Evolutionary conservation across 1,284 basidiomycete genomes (phyloP), one percentile per base, ranked within the genome.

Genomic region (Microbotryum intermedium): DNA sequence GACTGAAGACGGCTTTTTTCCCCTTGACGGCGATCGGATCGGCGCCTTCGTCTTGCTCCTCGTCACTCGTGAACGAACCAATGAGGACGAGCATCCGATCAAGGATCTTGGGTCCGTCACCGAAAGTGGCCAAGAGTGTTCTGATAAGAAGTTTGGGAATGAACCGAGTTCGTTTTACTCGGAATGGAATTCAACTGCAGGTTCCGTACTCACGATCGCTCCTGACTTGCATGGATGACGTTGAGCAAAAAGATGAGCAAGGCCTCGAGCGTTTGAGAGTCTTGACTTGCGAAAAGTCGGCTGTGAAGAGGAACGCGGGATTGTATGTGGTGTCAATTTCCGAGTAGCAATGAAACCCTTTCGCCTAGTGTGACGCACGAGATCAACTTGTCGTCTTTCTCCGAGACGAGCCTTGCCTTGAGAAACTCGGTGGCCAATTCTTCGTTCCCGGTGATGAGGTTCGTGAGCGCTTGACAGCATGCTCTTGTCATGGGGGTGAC

Each of bases 221-320:
- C 50, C 2, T 23, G 46, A 26, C 20, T 51, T 43, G 52, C 55
- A 23, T 59, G 50, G 7, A 60, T 53, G 16, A 60, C 55, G 50
- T 68, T 68, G 42, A 65, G 55, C 1, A 68, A n/a, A 53, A 63
- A 61, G 34, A 66, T 57, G 28, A 68, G 59, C 1, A 68, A 2
- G 1, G 66, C 66, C 7, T 58, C 58, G 2, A 66, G 8, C 0
- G 59, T 61, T 2, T 49, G 57, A 9, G 55, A 47, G 23, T 68
- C 66, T 1, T 57, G 64, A 6, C 59, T 50, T 3, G 60, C 66
- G 26, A 68, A 55, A 0, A 68, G 50, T 0, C 64, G 60, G 8
- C 66, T 68, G 57, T 4, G 28, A 10, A 39, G 4, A n/a, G 16
- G 2, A 8, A 51, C 16, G 6, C 30, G 9, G 8, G 16, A 5